phyloP scores from a whole-genome alignment of 768 basidiomycete genomes.

The Amanita molliuscula region DNA sequence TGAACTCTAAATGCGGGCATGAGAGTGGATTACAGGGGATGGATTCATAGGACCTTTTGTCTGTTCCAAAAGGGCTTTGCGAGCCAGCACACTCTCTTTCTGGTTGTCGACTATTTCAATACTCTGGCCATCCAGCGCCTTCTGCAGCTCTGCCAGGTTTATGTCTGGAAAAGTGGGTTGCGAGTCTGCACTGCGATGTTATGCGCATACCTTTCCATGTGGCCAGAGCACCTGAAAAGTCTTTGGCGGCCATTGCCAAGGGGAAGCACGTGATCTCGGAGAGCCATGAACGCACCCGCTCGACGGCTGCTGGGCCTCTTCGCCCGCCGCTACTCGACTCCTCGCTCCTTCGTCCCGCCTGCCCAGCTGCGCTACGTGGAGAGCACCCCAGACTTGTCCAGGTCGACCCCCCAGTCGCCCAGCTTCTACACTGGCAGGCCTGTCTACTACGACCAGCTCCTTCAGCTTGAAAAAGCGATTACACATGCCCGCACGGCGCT shows the following conservation, averaged over 20 bases:
- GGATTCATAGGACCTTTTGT: slow-evolving; percentile 68
- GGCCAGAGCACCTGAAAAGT: slow-evolving; percentile 84
- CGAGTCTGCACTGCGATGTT: background rate
- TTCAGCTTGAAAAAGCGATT: slow-evolving; percentile 55
- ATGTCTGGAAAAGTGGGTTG: slow-evolving; percentile 43
- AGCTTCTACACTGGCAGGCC: slow-evolving; percentile 80
- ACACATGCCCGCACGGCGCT: slow-evolving; percentile 47
- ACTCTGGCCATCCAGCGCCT: slow-evolving; percentile 85
- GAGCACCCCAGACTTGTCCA: slow-evolving; percentile 1
- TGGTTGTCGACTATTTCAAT: slow-evolving; percentile 97
- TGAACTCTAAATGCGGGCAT: slow-evolving; percentile 62
- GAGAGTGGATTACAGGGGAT: background rate
- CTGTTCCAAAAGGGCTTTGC: slow-evolving; percentile 90
- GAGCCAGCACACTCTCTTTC: slow-evolving; percentile 90
- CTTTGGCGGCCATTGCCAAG: slow-evolving; percentile 23
- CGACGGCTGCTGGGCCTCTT: slow-evolving; percentile 10
- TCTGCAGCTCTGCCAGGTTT: slow-evolving; percentile 83
- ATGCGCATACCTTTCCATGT: slow-evolving; percentile 74
- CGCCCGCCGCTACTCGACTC: slow-evolving; percentile 14
- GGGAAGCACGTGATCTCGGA: background rate
- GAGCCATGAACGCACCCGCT: slow-evolving; percentile 5
- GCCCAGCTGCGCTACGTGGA: slow-evolving; percentile 16
- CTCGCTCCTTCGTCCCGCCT: slow-evolving; percentile 25
- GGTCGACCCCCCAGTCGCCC: slow-evolving; percentile 48
- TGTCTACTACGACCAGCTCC: slow-evolving; percentile 63